Evolutionary conservation across 2,329 filamentous ascomycete genomes (phyloP).

Genomic region (Zasmidium angulare): DNA sequence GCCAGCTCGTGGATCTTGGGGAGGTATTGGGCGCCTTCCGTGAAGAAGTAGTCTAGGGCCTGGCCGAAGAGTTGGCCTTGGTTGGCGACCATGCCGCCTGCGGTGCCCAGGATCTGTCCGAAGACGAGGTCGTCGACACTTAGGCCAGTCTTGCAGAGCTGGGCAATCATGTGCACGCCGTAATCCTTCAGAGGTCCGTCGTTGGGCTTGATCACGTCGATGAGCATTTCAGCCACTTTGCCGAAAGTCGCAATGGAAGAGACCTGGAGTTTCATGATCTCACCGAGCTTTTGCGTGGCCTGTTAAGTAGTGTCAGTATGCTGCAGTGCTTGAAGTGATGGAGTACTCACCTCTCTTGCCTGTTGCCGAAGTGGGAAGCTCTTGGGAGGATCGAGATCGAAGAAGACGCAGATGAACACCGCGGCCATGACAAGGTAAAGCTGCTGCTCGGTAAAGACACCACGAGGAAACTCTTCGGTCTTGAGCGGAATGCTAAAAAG

Average conservation of each 20-base stretch:
- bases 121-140: slow-evolving; percentile 53
- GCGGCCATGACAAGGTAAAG: slow-evolving; percentile 55
- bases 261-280: slow-evolving; percentile 51
- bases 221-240: slow-evolving; percentile 41
- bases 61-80: slow-evolving; percentile 60
- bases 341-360: slow-evolving; percentile 33
- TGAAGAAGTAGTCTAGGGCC: slow-evolving; percentile 58
- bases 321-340: too few relatives aligned
- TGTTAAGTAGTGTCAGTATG: slow-evolving; percentile 20
- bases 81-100: slow-evolving; percentile 56
- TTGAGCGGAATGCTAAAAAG: slow-evolving; percentile 59
- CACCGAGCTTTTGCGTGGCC: slow-evolving; percentile 51
- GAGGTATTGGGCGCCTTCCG: slow-evolving; percentile 48
- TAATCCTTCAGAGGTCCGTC: slow-evolving; percentile 50
- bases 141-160: slow-evolving; percentile 48
- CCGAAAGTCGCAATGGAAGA: slow-evolving; percentile 41
- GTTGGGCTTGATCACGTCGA: slow-evolving; percentile 41
- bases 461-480: slow-evolving; percentile 49
- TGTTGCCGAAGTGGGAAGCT: slow-evolving; percentile 54
- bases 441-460: slow-evolving; percentile 55
- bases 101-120: slow-evolving; percentile 59
- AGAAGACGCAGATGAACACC: slow-evolving; percentile 56
- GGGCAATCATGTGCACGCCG: slow-evolving; percentile 57
- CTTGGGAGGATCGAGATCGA: slow-evolving; percentile 53
- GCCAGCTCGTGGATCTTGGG: slow-evolving; percentile 51